Percentiles rank a stretch among this genome's conserved stretches.
Conservation (phyloP, 495 filamentous ascomycete genomes). For the Penicillium crystallinum region DNA sequence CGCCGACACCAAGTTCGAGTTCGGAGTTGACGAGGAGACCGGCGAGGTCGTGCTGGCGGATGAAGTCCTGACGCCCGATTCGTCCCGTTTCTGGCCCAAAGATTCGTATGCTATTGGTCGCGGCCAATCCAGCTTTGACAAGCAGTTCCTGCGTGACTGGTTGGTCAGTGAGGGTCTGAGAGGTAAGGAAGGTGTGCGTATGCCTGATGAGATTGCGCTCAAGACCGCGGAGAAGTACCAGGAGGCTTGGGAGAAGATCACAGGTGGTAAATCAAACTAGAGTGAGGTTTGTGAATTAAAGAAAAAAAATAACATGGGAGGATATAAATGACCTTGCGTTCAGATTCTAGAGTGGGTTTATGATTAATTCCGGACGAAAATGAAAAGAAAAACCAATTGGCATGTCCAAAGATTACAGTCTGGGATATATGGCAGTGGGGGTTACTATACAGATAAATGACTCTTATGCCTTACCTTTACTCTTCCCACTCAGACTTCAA, state of each 20-base stretch:
- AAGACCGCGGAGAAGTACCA: conserved; percentile 61
- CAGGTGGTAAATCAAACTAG: conserved; percentile 41
- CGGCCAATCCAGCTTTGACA: conserved; percentile 81
- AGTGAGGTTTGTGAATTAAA: neutral
- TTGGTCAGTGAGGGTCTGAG: conserved; percentile 64
- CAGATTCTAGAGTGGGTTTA: neutral
- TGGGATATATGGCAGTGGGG: neutral
- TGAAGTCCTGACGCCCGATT: conserved; percentile 86
- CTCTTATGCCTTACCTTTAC: conserved; percentile 9
- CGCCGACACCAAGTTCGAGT: conserved; percentile 84
- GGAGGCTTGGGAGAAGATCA: conserved; percentile 67
- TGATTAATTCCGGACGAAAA: conserved; percentile 1
- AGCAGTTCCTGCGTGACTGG: conserved; percentile 90
- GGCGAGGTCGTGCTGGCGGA: conserved; percentile 81
- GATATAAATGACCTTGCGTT: neutral
- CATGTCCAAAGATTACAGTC: neutral
- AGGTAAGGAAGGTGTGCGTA: conserved; percentile 61
- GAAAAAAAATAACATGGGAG: neutral
- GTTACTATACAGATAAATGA: conserved; percentile 13
- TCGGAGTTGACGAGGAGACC: conserved; percentile 67
- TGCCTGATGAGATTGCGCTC: conserved; percentile 60
- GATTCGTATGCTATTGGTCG: conserved; percentile 66
- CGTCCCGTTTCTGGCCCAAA: conserved; percentile 83
- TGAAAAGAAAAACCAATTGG: neutral
- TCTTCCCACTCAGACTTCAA: conserved; percentile 37